Conservation (phyloP, 2,329 filamentous ascomycete species). For the Coniochaeta ligniaria region DNA sequence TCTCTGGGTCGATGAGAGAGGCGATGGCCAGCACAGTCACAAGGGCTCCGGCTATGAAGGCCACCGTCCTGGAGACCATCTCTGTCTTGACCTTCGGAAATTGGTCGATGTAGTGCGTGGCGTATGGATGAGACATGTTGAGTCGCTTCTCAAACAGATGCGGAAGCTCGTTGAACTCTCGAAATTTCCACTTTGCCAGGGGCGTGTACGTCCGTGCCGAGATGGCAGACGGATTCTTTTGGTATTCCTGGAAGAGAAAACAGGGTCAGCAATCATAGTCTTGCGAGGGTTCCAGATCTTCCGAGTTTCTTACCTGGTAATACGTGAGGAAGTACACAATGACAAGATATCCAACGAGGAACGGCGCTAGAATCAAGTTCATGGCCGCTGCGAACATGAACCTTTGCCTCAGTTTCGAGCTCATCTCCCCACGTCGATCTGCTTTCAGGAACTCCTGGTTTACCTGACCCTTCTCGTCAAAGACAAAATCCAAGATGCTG, state of each 20-base stretch:
- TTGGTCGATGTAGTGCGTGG: constrained; percentile 86
- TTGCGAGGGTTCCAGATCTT: not conserved
- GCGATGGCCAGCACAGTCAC: constrained; percentile 78
- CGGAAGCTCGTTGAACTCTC: constrained; percentile 93
- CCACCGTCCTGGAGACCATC: constrained; percentile 74
- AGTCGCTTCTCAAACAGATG: constrained; percentile 86
- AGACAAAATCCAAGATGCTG: constrained; percentile 88
- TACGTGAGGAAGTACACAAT: constrained; percentile 92
- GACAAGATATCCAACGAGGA: constrained; percentile 78
- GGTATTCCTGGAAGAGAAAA: constrained; percentile 67
- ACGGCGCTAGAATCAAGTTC: constrained; percentile 79
- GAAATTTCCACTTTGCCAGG: constrained; percentile 94
- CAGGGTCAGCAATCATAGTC: not conserved
- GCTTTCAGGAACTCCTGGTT: constrained; percentile 80
- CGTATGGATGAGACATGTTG: constrained; percentile 93
- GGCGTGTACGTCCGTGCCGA: constrained; percentile 89
- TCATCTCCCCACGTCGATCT: constrained; percentile 70
- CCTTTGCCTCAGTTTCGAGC: constrained; percentile 67
- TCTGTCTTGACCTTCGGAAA: constrained; percentile 94
- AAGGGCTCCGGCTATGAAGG: constrained; percentile 81
- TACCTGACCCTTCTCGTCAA: constrained; percentile 83
- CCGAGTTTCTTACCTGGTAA: constrained; percentile 59
- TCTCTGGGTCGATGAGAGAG: constrained; percentile 81
- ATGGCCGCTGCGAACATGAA: constrained; percentile 79
- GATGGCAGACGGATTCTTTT: constrained; percentile 83